Percentiles rank a stretch among this genome's conserved stretches.
These are phyloP conservation scores for Venturia aucupariae DNA, from an alignment of 2,329 filamentous ascomycete species.

Conservation along the genomic window DNA sequence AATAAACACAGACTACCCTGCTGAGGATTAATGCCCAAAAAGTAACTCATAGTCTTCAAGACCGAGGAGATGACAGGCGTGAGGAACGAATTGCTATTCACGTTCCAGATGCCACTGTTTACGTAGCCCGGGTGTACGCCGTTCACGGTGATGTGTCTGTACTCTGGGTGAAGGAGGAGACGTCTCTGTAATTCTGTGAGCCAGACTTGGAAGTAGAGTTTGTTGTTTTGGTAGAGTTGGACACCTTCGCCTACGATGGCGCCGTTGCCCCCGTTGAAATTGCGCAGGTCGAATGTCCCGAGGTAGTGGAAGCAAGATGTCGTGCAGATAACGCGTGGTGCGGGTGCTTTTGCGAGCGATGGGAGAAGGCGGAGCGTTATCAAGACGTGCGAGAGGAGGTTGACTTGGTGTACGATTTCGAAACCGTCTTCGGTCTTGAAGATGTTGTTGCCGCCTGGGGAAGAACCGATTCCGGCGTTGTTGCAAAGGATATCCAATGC, in stretches of 20 bases:
- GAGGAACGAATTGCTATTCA: slow-evolving; percentile 22
- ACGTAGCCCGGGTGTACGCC: slow-evolving; percentile 27
- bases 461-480: slow-evolving; percentile 23
- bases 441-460: slow-evolving; percentile 14
- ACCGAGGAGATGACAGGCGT: slow-evolving; percentile 24
- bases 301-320: slow-evolving; percentile 24
- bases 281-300: slow-evolving; percentile 21
- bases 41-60: slow-evolving; percentile 14
- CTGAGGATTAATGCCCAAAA: slow-evolving; percentile 19
- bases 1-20: slow-evolving; percentile 22
- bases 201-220: slow-evolving; percentile 28
- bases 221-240: slow-evolving; percentile 25
- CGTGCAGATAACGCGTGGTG: slow-evolving; percentile 24
- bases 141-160: slow-evolving; percentile 24
- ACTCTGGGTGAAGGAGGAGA: slow-evolving; percentile 18
- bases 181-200: slow-evolving; percentile 24
- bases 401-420: slow-evolving; percentile 26
- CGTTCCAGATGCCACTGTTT: slow-evolving; percentile 24
- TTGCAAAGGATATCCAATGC: slow-evolving; percentile 25
- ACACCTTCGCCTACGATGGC: slow-evolving; percentile 12
- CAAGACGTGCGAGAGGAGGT: slow-evolving; percentile 25
- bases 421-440: slow-evolving; percentile 24
- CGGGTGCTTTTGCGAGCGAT: slow-evolving; percentile 19
- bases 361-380: slow-evolving; percentile 24
- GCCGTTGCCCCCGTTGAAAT: slow-evolving; percentile 20